Base-by-base conservation (phyloP, 768 basidiomycete genomes). In the Tremella mesenterica region DNA sequence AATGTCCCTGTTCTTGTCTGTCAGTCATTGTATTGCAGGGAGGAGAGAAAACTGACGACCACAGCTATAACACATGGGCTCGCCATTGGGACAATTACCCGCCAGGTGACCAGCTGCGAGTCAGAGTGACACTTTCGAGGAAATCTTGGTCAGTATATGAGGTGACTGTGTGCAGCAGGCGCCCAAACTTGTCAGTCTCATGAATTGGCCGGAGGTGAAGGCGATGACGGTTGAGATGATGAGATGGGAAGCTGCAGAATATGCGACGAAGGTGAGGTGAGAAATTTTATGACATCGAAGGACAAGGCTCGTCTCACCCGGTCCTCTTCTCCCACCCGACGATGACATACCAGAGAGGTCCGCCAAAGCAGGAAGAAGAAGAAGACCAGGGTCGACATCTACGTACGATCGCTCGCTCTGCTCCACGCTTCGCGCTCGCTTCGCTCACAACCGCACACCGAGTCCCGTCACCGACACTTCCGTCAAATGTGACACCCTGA, bases 21-120 rank as follows among this genome's bases (percentile, higher is more conserved):
- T 31, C 33, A 39, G 14, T 27, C 27, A 28, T 10, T 20, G n/a
- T 13, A 43, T 14, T 21, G 16, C 29, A 30, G 16, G 48, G 50
- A 57, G 46, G 26, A 14, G 27, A 52, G 18, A 25, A 44, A 47
- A 56, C 41, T 56, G 27, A 63, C 61, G 56, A 29, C 68, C 63
- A 61, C 72, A 73, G 27, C 58, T 57, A 70, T 73, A 73, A 56
- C 72, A 73, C 41, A 65, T 68, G 23, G 72, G 68, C 47, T 49
- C 62, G 41, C 64, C 67, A 46, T 54, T 59, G 51, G 71, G 69
- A 62, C 71, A 73, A 44, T 54, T 61, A 28, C 60, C 53, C 47
- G 71, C 71, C 34, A 64, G 56, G 67, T 73, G 71, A 64, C 63
- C 67, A 54, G 70, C 71, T 73, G 44, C 34, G 23, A 16, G 38